Conservation (phyloP, 2,329 filamentous ascomycete genomes). For the Nemania sp. region DNA sequence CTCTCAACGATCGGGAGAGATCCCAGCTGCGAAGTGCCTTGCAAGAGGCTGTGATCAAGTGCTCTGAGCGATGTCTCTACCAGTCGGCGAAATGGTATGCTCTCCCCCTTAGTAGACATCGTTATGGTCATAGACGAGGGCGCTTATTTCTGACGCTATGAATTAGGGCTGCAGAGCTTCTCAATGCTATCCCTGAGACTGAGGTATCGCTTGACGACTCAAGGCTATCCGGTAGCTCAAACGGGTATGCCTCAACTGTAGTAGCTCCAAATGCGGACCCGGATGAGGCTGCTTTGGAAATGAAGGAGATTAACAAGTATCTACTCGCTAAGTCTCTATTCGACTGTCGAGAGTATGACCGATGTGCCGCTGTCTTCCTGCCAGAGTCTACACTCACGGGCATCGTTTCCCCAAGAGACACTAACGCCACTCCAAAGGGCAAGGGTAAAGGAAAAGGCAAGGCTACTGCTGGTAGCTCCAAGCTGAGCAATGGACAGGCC, state of each 20-base stretch:
- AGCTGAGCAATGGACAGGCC: slow-evolving; percentile 41
- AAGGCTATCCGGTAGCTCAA: slow-evolving; percentile 50
- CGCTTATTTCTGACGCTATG: slow-evolving; percentile 32
- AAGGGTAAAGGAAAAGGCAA: slow-evolving; percentile 80
- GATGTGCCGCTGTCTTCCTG: slow-evolving; percentile 89
- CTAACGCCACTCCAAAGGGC: slow-evolving; percentile 59
- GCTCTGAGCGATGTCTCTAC: slow-evolving; percentile 94
- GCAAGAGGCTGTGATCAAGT: slow-evolving; percentile 88
- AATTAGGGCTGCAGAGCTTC: slow-evolving; percentile 89
- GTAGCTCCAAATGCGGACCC: slow-evolving; percentile 72
- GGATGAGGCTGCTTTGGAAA: slow-evolving; percentile 80
- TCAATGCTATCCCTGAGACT: slow-evolving; percentile 80
- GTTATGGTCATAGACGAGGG: background rate
- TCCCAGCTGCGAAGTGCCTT: slow-evolving; percentile 78
- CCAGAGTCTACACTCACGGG: slow-evolving; percentile 82
- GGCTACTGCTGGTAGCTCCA: slow-evolving; percentile 52
- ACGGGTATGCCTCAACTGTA: slow-evolving; percentile 61
- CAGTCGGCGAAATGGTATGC: slow-evolving; percentile 94
- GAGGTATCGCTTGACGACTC: slow-evolving; percentile 48
- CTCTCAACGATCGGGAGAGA: slow-evolving; percentile 67
- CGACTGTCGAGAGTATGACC: slow-evolving; percentile 94
- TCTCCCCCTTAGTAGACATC: background rate
- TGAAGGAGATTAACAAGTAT: slow-evolving; percentile 83
- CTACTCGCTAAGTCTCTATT: slow-evolving; percentile 94
- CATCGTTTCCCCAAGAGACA: slow-evolving; percentile 65